phyloP scores from a whole-genome alignment of 1,284 basidiomycete species.

The Porogramme epimiltina region DNA sequence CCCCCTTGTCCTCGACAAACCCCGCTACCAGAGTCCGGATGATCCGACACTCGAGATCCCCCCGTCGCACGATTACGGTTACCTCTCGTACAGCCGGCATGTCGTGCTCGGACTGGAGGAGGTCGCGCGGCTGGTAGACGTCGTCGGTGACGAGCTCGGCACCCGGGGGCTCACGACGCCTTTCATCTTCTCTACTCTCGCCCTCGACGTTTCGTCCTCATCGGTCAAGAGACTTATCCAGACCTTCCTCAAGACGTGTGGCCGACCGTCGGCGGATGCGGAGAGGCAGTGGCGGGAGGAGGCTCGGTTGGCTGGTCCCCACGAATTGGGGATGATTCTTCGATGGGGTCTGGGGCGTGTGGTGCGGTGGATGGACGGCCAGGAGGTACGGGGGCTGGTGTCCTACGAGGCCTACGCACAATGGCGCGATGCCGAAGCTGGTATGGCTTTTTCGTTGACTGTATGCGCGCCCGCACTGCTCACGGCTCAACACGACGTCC shows the following conservation, averaged over 20 bases:
- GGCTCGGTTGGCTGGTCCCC: conserved; percentile 77
- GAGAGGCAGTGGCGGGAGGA: conserved; percentile 75
- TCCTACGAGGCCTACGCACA: conserved; percentile 79
- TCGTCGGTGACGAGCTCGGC: conserved; percentile 72
- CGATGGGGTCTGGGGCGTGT: conserved; percentile 84
- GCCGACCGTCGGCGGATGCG: conserved; percentile 45
- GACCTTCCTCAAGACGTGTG: conserved; percentile 68
- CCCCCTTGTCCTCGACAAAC: conserved; percentile 57
- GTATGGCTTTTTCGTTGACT: conserved; percentile 44
- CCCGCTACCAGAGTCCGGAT: conserved; percentile 33
- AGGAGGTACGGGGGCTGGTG: conserved; percentile 71
- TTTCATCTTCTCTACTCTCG: conserved; percentile 85
- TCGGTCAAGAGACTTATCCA: conserved; percentile 76
- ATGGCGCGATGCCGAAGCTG: conserved; percentile 77
- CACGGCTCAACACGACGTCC: not conserved
- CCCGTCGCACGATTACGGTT: conserved; percentile 61
- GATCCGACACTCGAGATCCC: conserved; percentile 29
- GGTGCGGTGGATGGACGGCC: conserved; percentile 62
- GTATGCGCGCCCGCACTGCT: conserved; percentile 15
- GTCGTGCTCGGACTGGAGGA: conserved; percentile 78
- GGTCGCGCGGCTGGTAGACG: conserved; percentile 67
- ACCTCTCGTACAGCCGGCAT: conserved; percentile 70
- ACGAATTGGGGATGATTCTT: conserved; percentile 85
- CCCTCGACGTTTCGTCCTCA: conserved; percentile 77
- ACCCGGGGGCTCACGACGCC: conserved; percentile 82